Base-by-base conservation (phyloP, 305 asterid species). In the Fraxinus sp. region DNA sequence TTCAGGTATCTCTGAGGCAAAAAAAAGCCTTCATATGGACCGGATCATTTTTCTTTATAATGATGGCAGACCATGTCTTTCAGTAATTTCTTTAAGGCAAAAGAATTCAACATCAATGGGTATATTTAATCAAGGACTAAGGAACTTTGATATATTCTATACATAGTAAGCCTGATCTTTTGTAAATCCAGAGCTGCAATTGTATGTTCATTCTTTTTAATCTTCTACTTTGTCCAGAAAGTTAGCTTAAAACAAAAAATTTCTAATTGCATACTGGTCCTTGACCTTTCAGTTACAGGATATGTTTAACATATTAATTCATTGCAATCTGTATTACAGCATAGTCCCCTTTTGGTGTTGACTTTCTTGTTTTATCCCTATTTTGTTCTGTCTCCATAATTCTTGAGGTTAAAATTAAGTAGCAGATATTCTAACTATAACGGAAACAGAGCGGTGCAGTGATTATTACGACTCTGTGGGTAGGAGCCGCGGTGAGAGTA, bases 1-100 rank as follows among this genome's bases (percentile, higher is more conserved):
- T 97, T 87, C 99, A 95, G 98, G 99, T 97, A 89, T 39, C 80
- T 79, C 66, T 72, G 72, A 79, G 32, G 59, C 76, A 4, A 20
- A 24, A 8, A 16, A 36, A 6, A 6, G 4, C 5, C 14, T 41
- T 41, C 49, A 41, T 41, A 41, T 41, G 49, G 14, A 9, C 49
- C 9, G 14, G 46, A 41, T 41, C 14, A 41, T 41, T 9, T 10
- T 41, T 41, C 49, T 41, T 41, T 41, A 41, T 57, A 14, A 33
- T 62, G 77, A 64, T 71, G 33, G 26, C 76, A 74, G 7, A 10
- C 36, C 44, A 49, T 52, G 6, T 83, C 39, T 28, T 55, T 73
- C 77, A 11, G 18, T 80, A 62, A 46, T 70, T 76, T 2, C 55
- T 18, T 87, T 68, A 59, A 71, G 64, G 75, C 81, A 59, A 76